A percentile compares a stretch with the other conserved stretches of the same genome.
Evolutionary conservation across 2,329 filamentous ascomycete species (phyloP).

Genomic region (Torrubiellomyces zombiae): DNA sequence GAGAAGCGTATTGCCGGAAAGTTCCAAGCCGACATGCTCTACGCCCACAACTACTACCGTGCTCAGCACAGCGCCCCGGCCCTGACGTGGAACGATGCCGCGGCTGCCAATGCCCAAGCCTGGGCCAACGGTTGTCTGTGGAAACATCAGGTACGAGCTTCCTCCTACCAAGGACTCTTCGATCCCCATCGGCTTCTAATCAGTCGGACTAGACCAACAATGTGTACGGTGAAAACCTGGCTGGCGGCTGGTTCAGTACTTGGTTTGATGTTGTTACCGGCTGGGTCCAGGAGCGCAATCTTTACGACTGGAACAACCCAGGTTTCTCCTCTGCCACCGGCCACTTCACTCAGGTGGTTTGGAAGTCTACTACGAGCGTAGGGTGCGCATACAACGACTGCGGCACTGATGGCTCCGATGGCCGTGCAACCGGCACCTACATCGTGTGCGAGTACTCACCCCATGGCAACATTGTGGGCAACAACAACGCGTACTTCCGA

Average conservation of each 20-base stretch:
- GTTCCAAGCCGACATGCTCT: conserved; percentile 18
- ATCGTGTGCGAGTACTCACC: conserved; percentile 6
- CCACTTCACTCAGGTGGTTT: conserved; percentile 17
- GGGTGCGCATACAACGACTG: conserved; percentile 9
- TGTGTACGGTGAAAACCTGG: conserved; percentile 5
- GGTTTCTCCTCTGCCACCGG: conserved; percentile 2
- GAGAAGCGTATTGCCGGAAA: neutral
- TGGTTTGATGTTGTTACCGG: conserved; percentile 3
- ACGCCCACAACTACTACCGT: conserved; percentile 69
- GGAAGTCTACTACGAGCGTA: conserved; percentile 11
- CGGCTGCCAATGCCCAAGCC: conserved; percentile 41
- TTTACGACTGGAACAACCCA: conserved; percentile 5
- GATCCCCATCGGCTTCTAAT: too few relatives aligned
- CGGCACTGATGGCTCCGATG: neutral
- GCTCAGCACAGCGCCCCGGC: conserved; percentile 53
- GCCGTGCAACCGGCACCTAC: conserved; percentile 2
- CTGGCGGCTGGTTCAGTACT: neutral
- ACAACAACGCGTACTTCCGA: too few relatives aligned
- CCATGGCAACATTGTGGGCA: conserved; percentile 4
- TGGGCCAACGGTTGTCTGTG: conserved; percentile 50
- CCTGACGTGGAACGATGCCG: conserved; percentile 43
- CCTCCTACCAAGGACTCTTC: too few relatives aligned
- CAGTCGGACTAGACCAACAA: too few relatives aligned
- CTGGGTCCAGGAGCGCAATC: conserved; percentile 6
- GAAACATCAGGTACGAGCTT: too few relatives aligned